Evolutionary conservation across 225 moss, liverwort and hornwort genomes (phyloP).

Genomic region (Marchantia paleacea): DNA sequence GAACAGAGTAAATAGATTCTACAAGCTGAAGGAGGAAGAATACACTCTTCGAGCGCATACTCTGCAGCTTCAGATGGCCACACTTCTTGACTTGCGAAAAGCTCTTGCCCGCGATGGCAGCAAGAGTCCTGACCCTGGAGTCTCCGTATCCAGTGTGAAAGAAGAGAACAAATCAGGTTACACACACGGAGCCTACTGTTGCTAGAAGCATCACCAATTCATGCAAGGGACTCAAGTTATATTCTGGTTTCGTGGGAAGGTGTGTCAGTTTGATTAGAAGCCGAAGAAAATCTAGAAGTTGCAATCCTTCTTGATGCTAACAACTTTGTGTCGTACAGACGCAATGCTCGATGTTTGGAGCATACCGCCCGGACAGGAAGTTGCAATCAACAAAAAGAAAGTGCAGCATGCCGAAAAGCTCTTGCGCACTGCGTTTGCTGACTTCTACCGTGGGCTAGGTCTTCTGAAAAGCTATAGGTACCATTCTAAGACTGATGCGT

Average conservation of each 20-base stretch:
- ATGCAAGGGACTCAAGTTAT: no score
- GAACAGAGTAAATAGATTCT: slow-evolving; percentile 44
- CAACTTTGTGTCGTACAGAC: background rate
- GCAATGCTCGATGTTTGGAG: background rate
- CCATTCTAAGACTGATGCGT: background rate
- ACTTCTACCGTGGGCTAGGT: slow-evolving; percentile 38
- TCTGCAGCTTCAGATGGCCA: slow-evolving; percentile 41
- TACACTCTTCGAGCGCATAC: slow-evolving; percentile 34
- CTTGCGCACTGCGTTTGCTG: slow-evolving; percentile 33
- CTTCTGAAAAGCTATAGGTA: slow-evolving; percentile 39
- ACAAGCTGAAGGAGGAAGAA: slow-evolving; percentile 44
- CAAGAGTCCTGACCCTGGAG: background rate
- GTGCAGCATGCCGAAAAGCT: slow-evolving; percentile 37
- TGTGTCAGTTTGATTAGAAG: no score
- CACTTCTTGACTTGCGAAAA: slow-evolving; percentile 34
- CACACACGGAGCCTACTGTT: no score
- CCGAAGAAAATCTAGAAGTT: no score
- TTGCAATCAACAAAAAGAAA: slow-evolving; percentile 15
- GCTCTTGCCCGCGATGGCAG: slow-evolving; percentile 13
- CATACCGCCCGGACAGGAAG: background rate
- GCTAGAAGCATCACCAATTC: no score
- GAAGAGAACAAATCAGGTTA: slow-evolving; percentile 23
- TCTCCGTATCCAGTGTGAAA: background rate
- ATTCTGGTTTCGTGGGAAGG: no score
- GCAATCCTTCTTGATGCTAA: background rate